These are phyloP conservation scores for Rhizoclosmatium globosum DNA, from an alignment of 192 early-diverging fungal species.

Conservation along the genomic window DNA sequence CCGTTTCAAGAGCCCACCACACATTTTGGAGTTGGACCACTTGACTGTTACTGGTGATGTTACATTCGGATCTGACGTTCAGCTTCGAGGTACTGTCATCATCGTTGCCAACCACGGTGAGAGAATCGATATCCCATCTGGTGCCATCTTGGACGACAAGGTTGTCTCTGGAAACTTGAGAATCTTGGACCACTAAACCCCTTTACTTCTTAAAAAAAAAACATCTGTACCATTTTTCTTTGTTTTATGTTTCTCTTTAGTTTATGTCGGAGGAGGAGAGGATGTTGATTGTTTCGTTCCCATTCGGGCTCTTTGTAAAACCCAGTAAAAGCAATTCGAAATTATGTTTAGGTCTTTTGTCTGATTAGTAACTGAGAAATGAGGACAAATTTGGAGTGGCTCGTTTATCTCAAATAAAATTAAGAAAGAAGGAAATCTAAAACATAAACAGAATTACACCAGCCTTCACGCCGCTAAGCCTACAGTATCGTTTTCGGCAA, in stretches of 20 bases:
- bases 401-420: no score
- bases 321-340: no score
- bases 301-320: not conserved
- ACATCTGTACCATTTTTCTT: not conserved
- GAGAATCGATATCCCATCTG: constrained; percentile 96
- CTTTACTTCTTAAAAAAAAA: not conserved
- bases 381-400: no score
- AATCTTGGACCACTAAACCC: constrained; percentile 63
- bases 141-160: constrained; percentile 96
- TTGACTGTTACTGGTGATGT: constrained; percentile 99
- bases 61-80: constrained; percentile 92
- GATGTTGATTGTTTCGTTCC: not conserved
- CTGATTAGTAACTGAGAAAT: no score
- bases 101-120: constrained; percentile 98
- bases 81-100: constrained; percentile 91
- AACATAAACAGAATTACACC: no score
- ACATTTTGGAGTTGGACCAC: constrained; percentile 98
- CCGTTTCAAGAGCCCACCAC: constrained; percentile 92
- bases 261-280: not conserved
- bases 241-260: not conserved
- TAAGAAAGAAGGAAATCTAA: no score
- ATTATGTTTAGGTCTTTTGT: no score
- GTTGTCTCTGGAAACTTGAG: constrained; percentile 96
- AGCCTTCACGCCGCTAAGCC: constrained; percentile 23
- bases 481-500: constrained; percentile 56